Conservation (phyloP, 2,329 filamentous ascomycete species). For the Trichoderma guizhouense region DNA sequence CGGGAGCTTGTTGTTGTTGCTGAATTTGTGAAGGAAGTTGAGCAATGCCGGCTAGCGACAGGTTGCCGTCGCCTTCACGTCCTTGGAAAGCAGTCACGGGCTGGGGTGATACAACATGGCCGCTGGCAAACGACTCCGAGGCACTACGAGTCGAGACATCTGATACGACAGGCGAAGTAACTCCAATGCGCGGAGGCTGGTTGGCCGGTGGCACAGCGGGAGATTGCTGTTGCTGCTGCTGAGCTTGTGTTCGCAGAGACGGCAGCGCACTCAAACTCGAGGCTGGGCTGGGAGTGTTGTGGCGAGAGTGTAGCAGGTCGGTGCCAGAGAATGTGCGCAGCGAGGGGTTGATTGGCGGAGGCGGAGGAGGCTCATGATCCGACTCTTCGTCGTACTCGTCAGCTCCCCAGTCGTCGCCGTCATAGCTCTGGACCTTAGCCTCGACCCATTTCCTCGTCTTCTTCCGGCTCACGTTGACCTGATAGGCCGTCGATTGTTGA, state of each 20-base stretch:
- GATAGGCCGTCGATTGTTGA: slow-evolving; percentile 51
- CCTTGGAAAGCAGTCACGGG: not conserved
- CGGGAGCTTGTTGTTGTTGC: not conserved
- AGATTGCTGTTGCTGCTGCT: slow-evolving; percentile 6
- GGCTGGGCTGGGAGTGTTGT: slow-evolving; percentile 1
- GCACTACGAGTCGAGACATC: slow-evolving; percentile 10
- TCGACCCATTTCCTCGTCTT: slow-evolving; percentile 96
- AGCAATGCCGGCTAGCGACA: slow-evolving; percentile 6
- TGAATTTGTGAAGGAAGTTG: slow-evolving; percentile 8
- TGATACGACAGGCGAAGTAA: slow-evolving; percentile 11
- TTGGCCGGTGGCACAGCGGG: not conserved
- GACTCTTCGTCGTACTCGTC: slow-evolving; percentile 56
- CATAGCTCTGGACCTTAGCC: slow-evolving; percentile 81
- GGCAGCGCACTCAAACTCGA: slow-evolving; percentile 12
- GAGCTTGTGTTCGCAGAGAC: not conserved
- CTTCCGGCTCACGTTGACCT: slow-evolving; percentile 79
- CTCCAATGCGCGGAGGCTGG: not conserved
- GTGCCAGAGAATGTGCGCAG: slow-evolving; percentile 16
- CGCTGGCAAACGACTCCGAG: slow-evolving; percentile 1
- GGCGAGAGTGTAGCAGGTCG: slow-evolving; percentile 15
- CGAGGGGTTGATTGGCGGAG: slow-evolving; percentile 4
- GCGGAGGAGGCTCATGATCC: slow-evolving; percentile 32
- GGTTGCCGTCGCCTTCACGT: not conserved
- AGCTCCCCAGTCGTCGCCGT: slow-evolving; percentile 89
- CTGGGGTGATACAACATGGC: slow-evolving; percentile 14